These are phyloP conservation scores for Didymosphaeria variabile DNA, from an alignment of 2,329 filamentous ascomycete species.

Conservation along the genomic window DNA sequence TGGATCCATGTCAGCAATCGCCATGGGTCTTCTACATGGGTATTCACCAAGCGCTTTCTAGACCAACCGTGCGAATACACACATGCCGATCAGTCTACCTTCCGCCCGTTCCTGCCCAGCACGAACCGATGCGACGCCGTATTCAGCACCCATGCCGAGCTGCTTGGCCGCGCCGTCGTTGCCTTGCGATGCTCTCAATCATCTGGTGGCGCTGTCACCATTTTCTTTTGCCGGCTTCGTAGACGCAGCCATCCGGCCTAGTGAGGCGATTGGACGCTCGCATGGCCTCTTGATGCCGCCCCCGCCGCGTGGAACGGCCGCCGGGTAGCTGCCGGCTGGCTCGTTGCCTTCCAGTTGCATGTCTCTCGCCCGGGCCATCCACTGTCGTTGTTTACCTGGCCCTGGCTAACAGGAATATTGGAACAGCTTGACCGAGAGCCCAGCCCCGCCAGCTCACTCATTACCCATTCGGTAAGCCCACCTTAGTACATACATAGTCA, in stretches of 20 bases:
- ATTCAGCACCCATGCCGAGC: conserved; percentile 28
- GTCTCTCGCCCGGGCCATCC: conserved; percentile 30
- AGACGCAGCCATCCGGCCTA: conserved; percentile 28
- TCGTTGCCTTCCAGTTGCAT: conserved; percentile 34
- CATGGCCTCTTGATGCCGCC: conserved; percentile 25
- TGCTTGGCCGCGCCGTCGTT: conserved; percentile 27
- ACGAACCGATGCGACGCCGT: conserved; percentile 34
- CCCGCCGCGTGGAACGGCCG: conserved; percentile 26
- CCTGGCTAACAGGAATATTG: conserved; percentile 36
- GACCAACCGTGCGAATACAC: conserved; percentile 27
- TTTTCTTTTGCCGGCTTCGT: conserved; percentile 31
- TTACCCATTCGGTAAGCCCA: conserved; percentile 32
- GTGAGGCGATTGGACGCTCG: conserved; percentile 27
- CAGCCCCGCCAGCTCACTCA: conserved; percentile 39
- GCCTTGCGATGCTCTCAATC: conserved; percentile 28
- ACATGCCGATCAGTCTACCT: conserved; percentile 22
- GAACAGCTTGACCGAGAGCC: conserved; percentile 32
- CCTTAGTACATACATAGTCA: conserved; percentile 37
- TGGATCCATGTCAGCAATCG: conserved; percentile 38
- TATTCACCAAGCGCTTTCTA: conserved; percentile 29
- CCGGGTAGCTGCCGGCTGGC: conserved; percentile 21
- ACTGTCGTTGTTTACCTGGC: conserved; percentile 32
- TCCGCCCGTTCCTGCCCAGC: conserved; percentile 28
- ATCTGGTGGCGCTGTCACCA: conserved; percentile 31
- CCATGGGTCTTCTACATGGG: conserved; percentile 30